Base-by-base conservation (phyloP, 2,329 filamentous ascomycete genomes). In the Stemphylium beticola region DNA sequence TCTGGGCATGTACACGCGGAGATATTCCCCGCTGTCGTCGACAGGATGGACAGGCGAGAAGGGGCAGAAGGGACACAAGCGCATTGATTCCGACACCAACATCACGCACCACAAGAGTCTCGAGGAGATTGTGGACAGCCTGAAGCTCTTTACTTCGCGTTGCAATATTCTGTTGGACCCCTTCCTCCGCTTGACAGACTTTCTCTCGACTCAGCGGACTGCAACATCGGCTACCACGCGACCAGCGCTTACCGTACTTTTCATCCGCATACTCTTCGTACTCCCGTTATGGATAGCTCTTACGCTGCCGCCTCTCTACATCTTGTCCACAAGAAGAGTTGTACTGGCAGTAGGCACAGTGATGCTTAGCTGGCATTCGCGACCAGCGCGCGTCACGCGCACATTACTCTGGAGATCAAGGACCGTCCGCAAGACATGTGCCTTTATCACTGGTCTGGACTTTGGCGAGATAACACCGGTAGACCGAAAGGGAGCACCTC, bases 151-250 rank as follows among this genome's bases (percentile, higher is more conserved):
- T 65, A 98, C 93, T 0, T 90, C 89, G 4, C 85, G 95, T 43
- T 97, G 95, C 76, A 96, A 97, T 74, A 89, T 96, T 47, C 80
- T 99, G 15, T 83, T 98, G 46, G 93, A 97, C 67, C 95, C 95
- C 2, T 83, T 98, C 50, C 81, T 96, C 39, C 87, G 90, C 61
- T 82, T 98, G 73, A 97, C 93, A 5, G 93, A 98, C 74, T 97
- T 97, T 69, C 82, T 99, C 22, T 95, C 91, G 56, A 96, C 92
- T 0, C 92, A 97, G 73, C 85, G 88, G 51, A 96, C 91, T 0
- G 90, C 93, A 1, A 97, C 92, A 1, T 93, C 91, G 38, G 93
- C 93, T 2, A 97, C 93, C 0, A 97, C 92, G 2, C 83, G 90
- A 52, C 95, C 95, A 6, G 93, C 93, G 0, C 82, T 99, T 51